Percentiles rank a stretch among this genome's conserved stretches.
These are phyloP conservation scores for Caloboletus firmus DNA, from an alignment of 1,284 basidiomycete genomes.

Conservation along the genomic window DNA sequence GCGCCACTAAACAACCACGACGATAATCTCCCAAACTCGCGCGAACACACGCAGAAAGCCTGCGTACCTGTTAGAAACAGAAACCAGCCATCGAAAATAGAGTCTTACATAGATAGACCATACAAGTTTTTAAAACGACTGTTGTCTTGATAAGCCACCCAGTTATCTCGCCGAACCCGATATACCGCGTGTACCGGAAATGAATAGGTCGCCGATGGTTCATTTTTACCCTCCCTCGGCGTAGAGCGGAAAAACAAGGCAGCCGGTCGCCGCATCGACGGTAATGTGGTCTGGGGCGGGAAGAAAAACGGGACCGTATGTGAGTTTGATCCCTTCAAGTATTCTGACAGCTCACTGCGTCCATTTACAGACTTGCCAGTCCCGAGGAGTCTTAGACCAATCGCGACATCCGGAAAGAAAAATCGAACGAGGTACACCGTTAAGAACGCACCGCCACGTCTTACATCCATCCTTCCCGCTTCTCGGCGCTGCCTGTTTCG, in stretches of 20 bases:
- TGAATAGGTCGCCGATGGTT: neutral
- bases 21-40: neutral
- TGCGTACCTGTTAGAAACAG: neutral
- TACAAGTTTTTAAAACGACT: neutral
- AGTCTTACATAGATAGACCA: neutral
- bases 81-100: neutral
- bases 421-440: too few species aligned
- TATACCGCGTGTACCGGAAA: conserved; percentile 2
- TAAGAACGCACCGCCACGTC: neutral
- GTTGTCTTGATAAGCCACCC: conserved; percentile 7
- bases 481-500: neutral
- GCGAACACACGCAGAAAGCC: neutral
- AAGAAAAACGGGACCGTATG: neutral
- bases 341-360: neutral
- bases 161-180: neutral
- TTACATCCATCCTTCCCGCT: neutral
- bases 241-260: conserved; percentile 2
- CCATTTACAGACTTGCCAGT: neutral
- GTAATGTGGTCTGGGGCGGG: neutral
- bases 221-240: conserved; percentile 8
- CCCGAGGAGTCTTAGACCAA: neutral
- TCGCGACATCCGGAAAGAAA: neutral
- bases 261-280: neutral
- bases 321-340: neutral
- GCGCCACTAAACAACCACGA: neutral